Base-by-base conservation (phyloP, 2,329 filamentous ascomycete species). In the Aspergillus felis region DNA sequence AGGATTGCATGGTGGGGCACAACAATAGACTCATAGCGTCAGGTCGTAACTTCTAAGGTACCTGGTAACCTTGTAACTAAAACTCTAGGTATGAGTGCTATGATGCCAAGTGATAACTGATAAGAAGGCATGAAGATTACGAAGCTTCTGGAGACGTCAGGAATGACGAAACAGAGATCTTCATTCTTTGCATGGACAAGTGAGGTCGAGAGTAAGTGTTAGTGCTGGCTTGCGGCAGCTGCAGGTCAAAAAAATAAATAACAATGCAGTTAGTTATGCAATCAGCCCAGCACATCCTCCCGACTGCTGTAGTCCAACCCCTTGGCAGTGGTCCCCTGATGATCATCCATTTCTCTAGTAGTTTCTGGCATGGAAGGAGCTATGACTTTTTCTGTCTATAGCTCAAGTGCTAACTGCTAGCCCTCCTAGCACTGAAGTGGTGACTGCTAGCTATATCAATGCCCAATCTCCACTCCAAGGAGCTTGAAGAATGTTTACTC, bases 81-180 rank as follows among this genome's bases (percentile, higher is more conserved):
- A 32, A 32, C 29, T 32, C 1, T 25, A 25, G 4, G 25, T 25
- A 32, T 32, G 10, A 32, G 32, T 35, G 7, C 32, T 7, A 35
- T 35, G 12, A 35, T 17, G 17, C 32, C 32, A 9, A 41, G 48
- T 27, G 20, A 27, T 28, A 22, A 27, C 44, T 28, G 29, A 27
- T 35, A 49, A 49, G 47, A 49, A 14, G 47, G 47, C 25, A 25
- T 49, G 24, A 49, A 44, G 35, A 58, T 61, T 58, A 62, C 60
- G 60, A 57, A 57, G 58, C 53, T 46, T 54, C 54, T 49, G 51
- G 29, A 20, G 46, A 17, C 38, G 28, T 50, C 38, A 51, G 12
- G 54, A 55, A 59, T 52, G 50, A 48, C 32, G 32, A 32, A 49
- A 41, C 35, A 12, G 32, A 47, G 49, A 35, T 12, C n/a, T 9